Base-by-base conservation (phyloP, 352 stramenopile species). In the Globisporangium cystogenes region DNA sequence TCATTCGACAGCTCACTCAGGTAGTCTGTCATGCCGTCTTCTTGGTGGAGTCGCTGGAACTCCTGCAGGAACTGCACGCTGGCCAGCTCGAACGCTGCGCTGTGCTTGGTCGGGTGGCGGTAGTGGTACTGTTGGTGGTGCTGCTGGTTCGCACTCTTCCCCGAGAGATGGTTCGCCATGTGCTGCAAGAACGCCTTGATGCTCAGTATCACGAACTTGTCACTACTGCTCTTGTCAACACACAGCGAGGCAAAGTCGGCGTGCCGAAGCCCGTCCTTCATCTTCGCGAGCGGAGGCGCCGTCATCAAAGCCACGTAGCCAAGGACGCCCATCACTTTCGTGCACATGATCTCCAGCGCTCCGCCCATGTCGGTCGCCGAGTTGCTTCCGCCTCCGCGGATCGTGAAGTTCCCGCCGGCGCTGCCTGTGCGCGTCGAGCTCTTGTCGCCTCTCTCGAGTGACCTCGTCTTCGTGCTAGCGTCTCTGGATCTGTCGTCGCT, bases 161-260 rank as follows among this genome's bases (percentile, higher is more conserved):
- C 54, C 50, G 60, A 62, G 21, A 86, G 33, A 54, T 78, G 62
- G 23, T 79, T 71, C 0, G 68, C 70, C 1, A 81, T 67, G 39
- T 81, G 74, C 41, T 90, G 74, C 4, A 86, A 46, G 24, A 86
- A 65, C 0, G 78, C 62, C 59, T 90, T 86, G 12, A 87, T 21
- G 5, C 56, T 67, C 31, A 68, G 51, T 1, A 71, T 51, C 0
- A 60, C 70, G 18, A 86, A 48, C 41, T 74, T 69, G 1, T 27
- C 57, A n/a, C 48, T 74, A 0, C 33, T 47, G n/a, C 18, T 35
- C 18, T 20, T 53, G 15, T 35, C 26, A 18, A 47, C 41, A 2
- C 8, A 24, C 35, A 52, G 44, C 23, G 37, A 41, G 7, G 43
- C 27, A 23, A 57, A 62, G 21, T 53, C 37, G 8, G 43, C 41